Conservation (phyloP, 345 rosid genomes). For the Mallotus nudiflorus region DNA sequence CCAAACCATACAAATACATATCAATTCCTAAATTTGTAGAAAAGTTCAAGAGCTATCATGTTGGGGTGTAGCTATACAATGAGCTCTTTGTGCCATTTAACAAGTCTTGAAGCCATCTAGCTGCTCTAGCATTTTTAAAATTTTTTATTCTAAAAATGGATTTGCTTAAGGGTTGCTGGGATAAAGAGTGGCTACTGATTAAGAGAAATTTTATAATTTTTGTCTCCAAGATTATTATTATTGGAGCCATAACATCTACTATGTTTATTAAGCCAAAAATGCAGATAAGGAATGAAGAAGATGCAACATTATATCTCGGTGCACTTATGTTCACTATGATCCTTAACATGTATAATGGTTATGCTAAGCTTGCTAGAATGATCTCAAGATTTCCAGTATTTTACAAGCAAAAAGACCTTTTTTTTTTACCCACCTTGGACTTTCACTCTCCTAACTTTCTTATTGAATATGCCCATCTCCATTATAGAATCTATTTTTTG, state of each 20-base stretch:
- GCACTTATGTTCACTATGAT: conserved; percentile 61
- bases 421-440: conserved; percentile 90
- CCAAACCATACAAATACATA: conserved; percentile 59
- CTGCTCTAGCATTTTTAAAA: conserved; percentile 64
- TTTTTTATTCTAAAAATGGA: conserved; percentile 57
- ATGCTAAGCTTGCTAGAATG: conserved; percentile 67
- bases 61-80: conserved; percentile 57
- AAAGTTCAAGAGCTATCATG: conserved; percentile 66
- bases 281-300: conserved; percentile 54
- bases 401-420: conserved; percentile 87
- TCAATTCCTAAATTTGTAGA: conserved; percentile 58
- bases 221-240: conserved; percentile 62
- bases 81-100: conserved; percentile 65
- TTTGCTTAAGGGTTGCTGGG: conserved; percentile 75
- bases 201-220: conserved; percentile 68
- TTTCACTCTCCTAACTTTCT: conserved; percentile 65
- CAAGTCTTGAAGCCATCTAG: conserved; percentile 57
- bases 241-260: conserved; percentile 59
- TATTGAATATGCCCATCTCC: conserved; percentile 64
- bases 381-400: conserved; percentile 81
- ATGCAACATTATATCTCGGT: conserved; percentile 53
- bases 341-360: conserved; percentile 85
- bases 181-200: conserved; percentile 75
- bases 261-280: conserved; percentile 62
- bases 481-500: conserved; percentile 70